Evolutionary conservation across 495 filamentous ascomycete species (phyloP), one percentile per base, ranked within the genome.

Genomic region (Podospora pseudoanserina): DNA sequence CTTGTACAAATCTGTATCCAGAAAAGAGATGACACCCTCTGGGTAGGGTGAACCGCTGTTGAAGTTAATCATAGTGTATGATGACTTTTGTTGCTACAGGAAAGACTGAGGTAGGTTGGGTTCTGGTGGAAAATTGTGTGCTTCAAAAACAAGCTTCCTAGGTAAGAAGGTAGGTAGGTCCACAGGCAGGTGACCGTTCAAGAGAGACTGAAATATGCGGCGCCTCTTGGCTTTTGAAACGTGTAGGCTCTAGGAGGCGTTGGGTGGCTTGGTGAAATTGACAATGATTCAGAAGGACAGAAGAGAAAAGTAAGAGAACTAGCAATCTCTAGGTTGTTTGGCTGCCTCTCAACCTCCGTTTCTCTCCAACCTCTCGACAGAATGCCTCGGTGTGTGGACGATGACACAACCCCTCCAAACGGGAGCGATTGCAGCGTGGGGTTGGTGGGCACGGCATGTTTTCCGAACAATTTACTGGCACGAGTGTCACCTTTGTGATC

Each of bases 1-100:
- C 79, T 99, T 99, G 85, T 99, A 99, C 56, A 99, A 83, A 82
- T 99, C 95, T 1, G 95, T 99, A 76, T 99, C 95, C 54, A 99
- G 87, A 68, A 99, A 89, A 68, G 95, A 97, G 78, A 86, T 90
- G 74, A 98, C 88, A 53, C 93, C 94, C 73, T 86, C 85, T 20
- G 85, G 85, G 65, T 81, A 86, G 60, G 83, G 84, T 58, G 81
- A 83, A 20, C 83, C 83, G 76, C 83, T 84, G 76, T 86, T 82
- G 75, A 87, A 87, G 67, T 85, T 83, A 83, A 86, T 82, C 60
- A 19, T 70, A 64, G 13, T 53, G 58, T 28, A 5, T 56, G 16
- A 30, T n/a, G 11, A 44, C n/a, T 32, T 63, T 23, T 27, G 49
- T 39, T 28, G 67, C 32, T 18, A 30, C 30, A 28, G 26, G 27